Evolutionary conservation across 1,284 basidiomycete species (phyloP).

Genomic region (Tremellales sp.): DNA sequence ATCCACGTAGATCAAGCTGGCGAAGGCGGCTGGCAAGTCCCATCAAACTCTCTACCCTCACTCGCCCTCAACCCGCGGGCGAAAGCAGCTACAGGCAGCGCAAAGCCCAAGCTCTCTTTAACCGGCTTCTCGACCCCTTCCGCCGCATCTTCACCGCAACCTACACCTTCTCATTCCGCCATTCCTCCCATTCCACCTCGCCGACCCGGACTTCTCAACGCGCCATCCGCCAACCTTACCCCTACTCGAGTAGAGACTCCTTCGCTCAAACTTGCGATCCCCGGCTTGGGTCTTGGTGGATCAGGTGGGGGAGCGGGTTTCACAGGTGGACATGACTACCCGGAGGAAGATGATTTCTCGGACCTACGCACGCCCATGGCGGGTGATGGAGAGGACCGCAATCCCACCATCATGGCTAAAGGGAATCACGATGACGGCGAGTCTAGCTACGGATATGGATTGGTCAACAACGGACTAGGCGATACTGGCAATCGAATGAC

Average conservation of each 20-base stretch:
- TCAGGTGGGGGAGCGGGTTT: slow-evolving; percentile 9
- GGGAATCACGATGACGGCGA: slow-evolving; percentile 31
- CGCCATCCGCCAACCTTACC: slow-evolving; percentile 9
- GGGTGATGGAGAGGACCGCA: slow-evolving; percentile 27
- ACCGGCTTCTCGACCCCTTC: slow-evolving; percentile 17
- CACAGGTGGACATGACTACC: slow-evolving; percentile 15
- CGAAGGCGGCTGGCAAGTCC: slow-evolving; percentile 42
- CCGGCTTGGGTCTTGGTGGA: slow-evolving; percentile 11
- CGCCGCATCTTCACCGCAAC: slow-evolving; percentile 8
- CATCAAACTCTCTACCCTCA: slow-evolving; percentile 25
- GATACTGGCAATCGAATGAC: slow-evolving; percentile 19
- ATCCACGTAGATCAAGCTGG: slow-evolving; percentile 43
- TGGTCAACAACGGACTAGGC: slow-evolving; percentile 19
- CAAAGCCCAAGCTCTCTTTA: slow-evolving; percentile 34
- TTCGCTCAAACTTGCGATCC: slow-evolving; percentile 39
- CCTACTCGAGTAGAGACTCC: slow-evolving; percentile 20
- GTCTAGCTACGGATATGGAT: slow-evolving; percentile 29
- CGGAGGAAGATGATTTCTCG: slow-evolving; percentile 19
- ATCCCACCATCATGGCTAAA: slow-evolving; percentile 37
- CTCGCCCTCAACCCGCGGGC: slow-evolving; percentile 24
- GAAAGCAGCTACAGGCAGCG: slow-evolving; percentile 16
- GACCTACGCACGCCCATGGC: slow-evolving; percentile 18
- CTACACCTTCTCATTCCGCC: slow-evolving; percentile 3
- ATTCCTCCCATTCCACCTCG: slow-evolving; percentile 5
- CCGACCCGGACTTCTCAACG: slow-evolving; percentile 25